Evolutionary conservation across 768 basidiomycete species (phyloP).

Genomic region (Hortiboletus campestris): DNA sequence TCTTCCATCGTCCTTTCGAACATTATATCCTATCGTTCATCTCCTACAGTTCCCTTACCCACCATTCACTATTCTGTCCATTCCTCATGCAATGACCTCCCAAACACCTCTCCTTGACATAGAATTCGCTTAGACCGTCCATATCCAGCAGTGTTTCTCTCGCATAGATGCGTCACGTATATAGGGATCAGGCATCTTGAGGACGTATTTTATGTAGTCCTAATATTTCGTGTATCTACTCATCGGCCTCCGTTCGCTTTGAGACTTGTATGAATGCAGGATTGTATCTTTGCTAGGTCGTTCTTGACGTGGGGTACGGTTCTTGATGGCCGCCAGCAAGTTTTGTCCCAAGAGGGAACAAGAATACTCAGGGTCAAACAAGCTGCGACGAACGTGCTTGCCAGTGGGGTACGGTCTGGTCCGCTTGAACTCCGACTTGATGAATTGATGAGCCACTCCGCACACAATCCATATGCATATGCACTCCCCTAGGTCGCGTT

Average conservation of each 20-base stretch:
- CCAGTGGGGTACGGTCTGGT: too few species aligned
- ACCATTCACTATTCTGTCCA: conserved; percentile 3
- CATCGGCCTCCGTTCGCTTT: conserved; percentile 4
- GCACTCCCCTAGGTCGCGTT: conserved; percentile 9
- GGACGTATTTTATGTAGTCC: conserved; percentile 35
- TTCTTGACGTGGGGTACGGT: background rate
- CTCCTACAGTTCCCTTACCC: background rate
- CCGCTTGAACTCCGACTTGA: conserved; percentile 13
- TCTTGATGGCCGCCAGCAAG: background rate
- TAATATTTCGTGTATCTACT: conserved; percentile 32
- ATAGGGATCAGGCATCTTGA: conserved; percentile 35
- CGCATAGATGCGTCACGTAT: conserved; percentile 32
- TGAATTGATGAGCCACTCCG: background rate
- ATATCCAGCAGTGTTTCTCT: conserved; percentile 12
- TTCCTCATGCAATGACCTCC: conserved; percentile 8
- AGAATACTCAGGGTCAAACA: background rate
- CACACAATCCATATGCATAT: conserved; percentile 6
- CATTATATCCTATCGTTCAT: conserved; percentile 22
- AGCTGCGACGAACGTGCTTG: background rate
- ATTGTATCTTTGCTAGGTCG: conserved; percentile 8
- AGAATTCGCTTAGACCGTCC: conserved; percentile 24
- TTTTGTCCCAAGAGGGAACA: too few species aligned
- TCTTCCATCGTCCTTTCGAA: conserved; percentile 4
- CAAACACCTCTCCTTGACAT: conserved; percentile 12
- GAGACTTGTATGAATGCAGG: conserved; percentile 23